Evolutionary conservation across 2,329 filamentous ascomycete species (phyloP).

Genomic region (Lachnellula hyalina): DNA sequence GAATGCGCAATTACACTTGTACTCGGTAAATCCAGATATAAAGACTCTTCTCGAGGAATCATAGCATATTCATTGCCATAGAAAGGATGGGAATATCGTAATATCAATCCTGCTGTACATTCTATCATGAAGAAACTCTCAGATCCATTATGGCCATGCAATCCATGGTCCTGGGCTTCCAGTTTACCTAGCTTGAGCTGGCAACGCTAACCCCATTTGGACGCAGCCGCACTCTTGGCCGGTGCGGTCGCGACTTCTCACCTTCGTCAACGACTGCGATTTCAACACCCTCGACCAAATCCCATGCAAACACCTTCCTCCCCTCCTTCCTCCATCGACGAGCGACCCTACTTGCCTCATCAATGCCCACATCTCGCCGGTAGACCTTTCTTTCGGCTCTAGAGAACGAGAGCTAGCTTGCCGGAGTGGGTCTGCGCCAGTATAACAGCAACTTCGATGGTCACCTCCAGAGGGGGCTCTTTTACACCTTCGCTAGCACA

Average conservation of each 20-base stretch:
- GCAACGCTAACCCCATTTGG: not conserved
- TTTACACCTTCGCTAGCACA: slow-evolving; percentile 34
- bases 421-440: slow-evolving; percentile 31
- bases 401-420: slow-evolving; percentile 32
- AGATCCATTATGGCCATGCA: not conserved
- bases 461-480: slow-evolving; percentile 33
- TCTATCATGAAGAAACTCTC: not conserved
- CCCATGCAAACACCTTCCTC: not conserved
- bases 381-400: slow-evolving; percentile 31
- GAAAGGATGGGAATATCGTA: too few relatives aligned
- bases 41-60: too few relatives aligned
- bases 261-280: not conserved
- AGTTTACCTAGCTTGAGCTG: too few relatives aligned
- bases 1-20: not conserved
- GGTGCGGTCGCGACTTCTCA: slow-evolving; percentile 1
- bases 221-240: not conserved
- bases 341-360: slow-evolving; percentile 8
- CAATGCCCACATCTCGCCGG: slow-evolving; percentile 28
- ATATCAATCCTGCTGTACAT: not conserved
- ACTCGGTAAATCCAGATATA: not conserved
- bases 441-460: slow-evolving; percentile 33
- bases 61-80: not conserved
- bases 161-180: too few relatives aligned
- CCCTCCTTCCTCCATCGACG: not conserved
- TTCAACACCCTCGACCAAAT: not conserved